phyloP scores from a whole-genome alignment of 2,329 filamentous ascomycete genomes.

The Colletotrichum limetticola region DNA sequence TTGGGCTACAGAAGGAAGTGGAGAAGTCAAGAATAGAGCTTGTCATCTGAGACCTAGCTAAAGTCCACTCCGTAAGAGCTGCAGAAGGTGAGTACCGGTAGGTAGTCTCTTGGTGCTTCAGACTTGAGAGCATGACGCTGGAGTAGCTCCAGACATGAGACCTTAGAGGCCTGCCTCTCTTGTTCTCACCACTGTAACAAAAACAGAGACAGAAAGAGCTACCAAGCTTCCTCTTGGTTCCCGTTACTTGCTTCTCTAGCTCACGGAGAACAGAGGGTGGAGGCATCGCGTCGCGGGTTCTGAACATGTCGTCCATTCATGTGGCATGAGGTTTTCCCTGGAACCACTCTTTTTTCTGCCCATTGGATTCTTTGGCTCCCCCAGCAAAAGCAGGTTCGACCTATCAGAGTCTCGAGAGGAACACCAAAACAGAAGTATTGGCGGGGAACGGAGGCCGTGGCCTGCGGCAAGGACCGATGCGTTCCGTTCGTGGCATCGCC shows the following conservation, averaged over 20 bases:
- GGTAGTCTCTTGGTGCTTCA: neutral
- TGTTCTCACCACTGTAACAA: neutral
- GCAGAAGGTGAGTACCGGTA: neutral
- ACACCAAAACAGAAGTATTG: neutral
- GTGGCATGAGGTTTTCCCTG: conserved; percentile 15
- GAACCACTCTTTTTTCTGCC: neutral
- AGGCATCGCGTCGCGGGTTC: neutral
- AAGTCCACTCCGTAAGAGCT: no score
- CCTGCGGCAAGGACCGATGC: conserved; percentile 31
- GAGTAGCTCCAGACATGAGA: neutral
- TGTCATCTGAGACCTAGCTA: neutral
- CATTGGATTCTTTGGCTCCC: no score
- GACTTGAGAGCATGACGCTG: neutral
- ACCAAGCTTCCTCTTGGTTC: neutral
- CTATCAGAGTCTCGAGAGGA: neutral
- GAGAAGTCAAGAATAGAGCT: neutral
- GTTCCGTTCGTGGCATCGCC: neutral
- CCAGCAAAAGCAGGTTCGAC: neutral
- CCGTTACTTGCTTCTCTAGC: neutral
- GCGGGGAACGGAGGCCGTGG: conserved; percentile 17
- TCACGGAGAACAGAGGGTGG: neutral
- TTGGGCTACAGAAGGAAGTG: neutral
- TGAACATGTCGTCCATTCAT: conserved; percentile 19
- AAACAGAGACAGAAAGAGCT: neutral
- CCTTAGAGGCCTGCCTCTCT: neutral